Percentiles rank a stretch among this genome's conserved stretches.
Conservation (phyloP, 441 rosid species). For the Adansonia gregorii region DNA sequence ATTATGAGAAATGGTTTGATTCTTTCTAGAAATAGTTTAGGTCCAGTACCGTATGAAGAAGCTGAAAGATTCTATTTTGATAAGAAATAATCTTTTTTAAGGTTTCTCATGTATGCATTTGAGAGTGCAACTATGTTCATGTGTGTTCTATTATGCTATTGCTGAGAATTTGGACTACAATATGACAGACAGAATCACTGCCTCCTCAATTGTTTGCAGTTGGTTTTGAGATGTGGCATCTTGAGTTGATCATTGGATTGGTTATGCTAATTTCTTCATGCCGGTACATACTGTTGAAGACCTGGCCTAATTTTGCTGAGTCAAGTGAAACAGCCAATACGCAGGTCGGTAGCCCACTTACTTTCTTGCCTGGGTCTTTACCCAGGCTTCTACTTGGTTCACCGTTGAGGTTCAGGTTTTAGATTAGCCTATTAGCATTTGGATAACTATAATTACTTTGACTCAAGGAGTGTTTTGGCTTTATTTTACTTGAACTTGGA, state of each 20-base stretch:
- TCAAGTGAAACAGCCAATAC: slow-evolving; percentile 82
- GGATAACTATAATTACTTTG: not conserved
- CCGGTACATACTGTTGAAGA: slow-evolving; percentile 65
- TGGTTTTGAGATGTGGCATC: slow-evolving; percentile 81
- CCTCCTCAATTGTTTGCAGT: slow-evolving; percentile 50
- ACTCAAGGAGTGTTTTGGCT: not conserved
- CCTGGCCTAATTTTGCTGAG: slow-evolving; percentile 83
- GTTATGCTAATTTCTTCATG: slow-evolving; percentile 72
- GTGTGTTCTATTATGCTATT: not conserved
- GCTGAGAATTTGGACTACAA: not conserved
- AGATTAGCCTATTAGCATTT: not conserved
- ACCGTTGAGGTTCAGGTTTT: not conserved
- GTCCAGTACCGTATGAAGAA: not conserved
- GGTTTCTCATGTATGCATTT: slow-evolving; percentile 1
- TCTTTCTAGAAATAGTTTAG: slow-evolving; percentile 15
- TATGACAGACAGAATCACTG: slow-evolving; percentile 11
- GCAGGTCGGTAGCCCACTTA: slow-evolving; percentile 53
- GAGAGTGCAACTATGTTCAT: not conserved
- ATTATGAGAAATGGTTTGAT: slow-evolving; percentile 14
- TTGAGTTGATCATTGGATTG: slow-evolving; percentile 66
- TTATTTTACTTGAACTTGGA: too few relatives aligned
- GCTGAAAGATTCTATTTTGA: not conserved
- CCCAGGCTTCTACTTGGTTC: not conserved
- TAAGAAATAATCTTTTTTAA: slow-evolving; percentile 5
- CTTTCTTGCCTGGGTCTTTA: not conserved